Evolutionary conservation across 768 basidiomycete species (phyloP).

Genomic region (Ephemerocybe angulata): DNA sequence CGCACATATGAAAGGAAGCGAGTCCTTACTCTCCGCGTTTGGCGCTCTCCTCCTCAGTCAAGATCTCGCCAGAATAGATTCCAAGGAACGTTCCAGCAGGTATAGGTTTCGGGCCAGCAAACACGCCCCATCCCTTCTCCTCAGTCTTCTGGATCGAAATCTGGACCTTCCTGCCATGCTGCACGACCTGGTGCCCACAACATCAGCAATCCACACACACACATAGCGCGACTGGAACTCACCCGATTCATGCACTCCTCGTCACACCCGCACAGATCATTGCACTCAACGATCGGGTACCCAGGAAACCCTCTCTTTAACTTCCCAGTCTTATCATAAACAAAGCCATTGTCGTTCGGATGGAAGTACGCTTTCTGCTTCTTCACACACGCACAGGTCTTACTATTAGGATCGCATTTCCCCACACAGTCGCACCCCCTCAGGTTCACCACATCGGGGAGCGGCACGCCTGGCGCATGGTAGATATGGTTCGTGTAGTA

Average conservation of each 20-base stretch:
- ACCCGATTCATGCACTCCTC: slow-evolving; percentile 83
- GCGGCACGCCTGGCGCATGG: slow-evolving; percentile 64
- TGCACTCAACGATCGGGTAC: slow-evolving; percentile 83
- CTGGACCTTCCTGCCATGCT: slow-evolving; percentile 64
- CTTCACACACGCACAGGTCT: slow-evolving; percentile 64
- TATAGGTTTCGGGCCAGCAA: slow-evolving; percentile 63
- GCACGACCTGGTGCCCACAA: slow-evolving; percentile 60
- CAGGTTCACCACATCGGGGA: slow-evolving; percentile 55
- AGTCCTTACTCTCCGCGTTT: slow-evolving; percentile 60
- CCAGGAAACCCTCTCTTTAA: slow-evolving; percentile 38
- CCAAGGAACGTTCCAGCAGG: slow-evolving; percentile 71
- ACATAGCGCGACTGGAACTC: slow-evolving; percentile 20
- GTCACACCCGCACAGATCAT: slow-evolving; percentile 74
- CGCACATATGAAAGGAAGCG: background rate
- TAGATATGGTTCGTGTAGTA: slow-evolving; percentile 82
- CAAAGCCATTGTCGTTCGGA: slow-evolving; percentile 17
- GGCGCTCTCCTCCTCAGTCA: slow-evolving; percentile 67
- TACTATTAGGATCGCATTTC: slow-evolving; percentile 69
- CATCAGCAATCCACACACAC: background rate
- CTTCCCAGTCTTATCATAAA: slow-evolving; percentile 61
- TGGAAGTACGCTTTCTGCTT: slow-evolving; percentile 44
- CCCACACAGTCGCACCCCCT: slow-evolving; percentile 75
- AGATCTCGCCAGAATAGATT: slow-evolving; percentile 79
- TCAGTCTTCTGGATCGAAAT: slow-evolving; percentile 67
- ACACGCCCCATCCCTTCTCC: slow-evolving; percentile 86